Base-by-base conservation (phyloP, 2,329 filamentous ascomycete genomes). In the Botrytis squamosa region DNA sequence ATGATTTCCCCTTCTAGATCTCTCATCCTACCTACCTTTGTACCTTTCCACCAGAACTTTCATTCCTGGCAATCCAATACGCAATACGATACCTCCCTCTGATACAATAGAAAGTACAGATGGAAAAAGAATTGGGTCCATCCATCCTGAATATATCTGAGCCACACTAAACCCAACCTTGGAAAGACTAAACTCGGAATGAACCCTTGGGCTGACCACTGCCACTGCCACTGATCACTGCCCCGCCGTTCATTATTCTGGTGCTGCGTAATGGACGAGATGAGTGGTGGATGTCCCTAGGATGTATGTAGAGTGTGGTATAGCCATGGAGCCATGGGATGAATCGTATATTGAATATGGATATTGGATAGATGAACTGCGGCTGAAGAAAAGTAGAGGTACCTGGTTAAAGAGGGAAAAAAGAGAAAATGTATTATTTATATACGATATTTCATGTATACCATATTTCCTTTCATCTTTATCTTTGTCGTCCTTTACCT, bases 311-410 rank as follows among this genome's bases (percentile, higher is more conserved):
- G 12, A 40, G 40, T 8, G 14, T 16, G 14, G 40, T 42, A 42
- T 49, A 40, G 38, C 38, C 38, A 40, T 40, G 40, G 40, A 33
- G 33, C 33, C 33, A 40, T 40, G 38, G 38, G 33, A 33, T 33
- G 33, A 33, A 33, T 29, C 29, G 29, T 33, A 33, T 33, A 33
- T 33, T 33, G 33, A 33, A 33, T 44, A 44, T 44, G 42, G 20
- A 46, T 46, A 9, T 22, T 46, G 44, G 22, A 29, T 55, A 7
- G n/a, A 16, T 29, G 52, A n/a, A 55, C 38, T 70, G 67, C 67
- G 52, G 67, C 67, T 70, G 67, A 60, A 38, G 67, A 63, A 63
- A 9, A 63, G 60, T n/a, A 42, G 60, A n/a, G 25, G 22, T 14
- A 16, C 46, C 46, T 8, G 22, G 33, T 16, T 18, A n/a, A 9